Percentiles rank a stretch among this genome's conserved stretches.
Conservation (phyloP, 495 filamentous ascomycete species). For the Xanthoparmelia taractica region DNA sequence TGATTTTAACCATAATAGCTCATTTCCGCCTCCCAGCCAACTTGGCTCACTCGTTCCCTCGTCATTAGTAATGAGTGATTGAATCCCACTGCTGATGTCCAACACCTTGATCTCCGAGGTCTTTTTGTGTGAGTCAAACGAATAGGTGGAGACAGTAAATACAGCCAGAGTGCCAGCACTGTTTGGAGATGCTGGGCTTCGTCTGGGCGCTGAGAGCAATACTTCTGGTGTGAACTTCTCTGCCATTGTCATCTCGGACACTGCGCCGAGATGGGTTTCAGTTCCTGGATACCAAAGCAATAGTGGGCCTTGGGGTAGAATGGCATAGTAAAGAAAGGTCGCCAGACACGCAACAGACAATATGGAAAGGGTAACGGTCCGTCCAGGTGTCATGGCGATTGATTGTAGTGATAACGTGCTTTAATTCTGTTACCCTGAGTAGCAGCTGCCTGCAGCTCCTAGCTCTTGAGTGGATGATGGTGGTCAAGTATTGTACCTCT, state of each 20-base stretch:
- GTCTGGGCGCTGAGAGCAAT: constrained; percentile 75
- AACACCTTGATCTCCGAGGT: constrained; percentile 67
- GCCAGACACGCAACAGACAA: constrained; percentile 19
- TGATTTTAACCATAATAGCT: constrained; percentile 59
- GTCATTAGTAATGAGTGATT: constrained; percentile 57
- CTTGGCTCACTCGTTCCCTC: constrained; percentile 57
- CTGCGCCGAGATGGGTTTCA: constrained; percentile 13
- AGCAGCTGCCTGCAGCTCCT: too few relatives aligned
- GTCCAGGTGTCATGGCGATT: constrained; percentile 11
- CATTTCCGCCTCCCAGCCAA: constrained; percentile 60
- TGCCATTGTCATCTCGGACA: constrained; percentile 53
- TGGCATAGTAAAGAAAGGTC: constrained; percentile 21
- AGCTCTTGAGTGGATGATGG: too few relatives aligned
- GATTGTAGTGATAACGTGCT: background rate
- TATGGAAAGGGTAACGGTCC: constrained; percentile 12
- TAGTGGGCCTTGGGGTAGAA: constrained; percentile 18
- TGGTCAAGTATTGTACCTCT: too few relatives aligned
- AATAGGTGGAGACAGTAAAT: constrained; percentile 72
- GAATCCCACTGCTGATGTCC: constrained; percentile 60
- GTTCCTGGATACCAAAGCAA: constrained; percentile 5
- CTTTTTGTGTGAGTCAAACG: constrained; percentile 71
- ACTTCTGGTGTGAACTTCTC: constrained; percentile 72
- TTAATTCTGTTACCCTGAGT: too few relatives aligned
- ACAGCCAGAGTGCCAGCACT: constrained; percentile 58
- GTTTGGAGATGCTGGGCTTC: constrained; percentile 71